phyloP scores from a whole-genome alignment of 805 yeast species.

The Yarrowia sp. region DNA sequence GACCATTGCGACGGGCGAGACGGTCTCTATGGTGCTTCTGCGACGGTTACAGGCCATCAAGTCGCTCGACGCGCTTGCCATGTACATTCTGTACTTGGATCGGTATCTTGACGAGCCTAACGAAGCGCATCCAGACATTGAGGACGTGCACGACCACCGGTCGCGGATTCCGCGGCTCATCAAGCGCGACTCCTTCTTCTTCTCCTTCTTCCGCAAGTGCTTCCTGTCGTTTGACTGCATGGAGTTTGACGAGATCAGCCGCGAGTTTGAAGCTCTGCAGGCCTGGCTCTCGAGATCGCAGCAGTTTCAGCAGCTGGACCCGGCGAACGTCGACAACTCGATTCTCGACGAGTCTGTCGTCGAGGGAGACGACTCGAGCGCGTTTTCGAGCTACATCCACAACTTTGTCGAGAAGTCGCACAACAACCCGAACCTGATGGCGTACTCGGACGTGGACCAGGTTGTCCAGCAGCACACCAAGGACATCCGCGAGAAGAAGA shows the following conservation, averaged over 20 bases:
- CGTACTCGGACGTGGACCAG: conserved; percentile 19
- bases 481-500: conserved; percentile 48
- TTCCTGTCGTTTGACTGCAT: conserved; percentile 40
- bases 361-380: background rate
- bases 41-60: conserved; percentile 27
- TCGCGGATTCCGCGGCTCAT: background rate
- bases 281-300: background rate
- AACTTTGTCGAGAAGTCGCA: background rate
- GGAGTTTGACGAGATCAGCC: conserved; percentile 45
- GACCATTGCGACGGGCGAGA: background rate
- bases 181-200: conserved; percentile 16
- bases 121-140: background rate
- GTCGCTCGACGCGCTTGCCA: conserved; percentile 29
- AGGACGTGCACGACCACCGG: background rate
- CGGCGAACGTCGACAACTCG: background rate
- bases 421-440: conserved; percentile 13
- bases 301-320: background rate
- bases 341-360: background rate
- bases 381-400: conserved; percentile 9
- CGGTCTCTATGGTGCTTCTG: conserved; percentile 3
- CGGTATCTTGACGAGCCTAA: conserved; percentile 28
- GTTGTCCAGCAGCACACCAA: conserved; percentile 43
- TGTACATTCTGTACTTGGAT: conserved; percentile 28
- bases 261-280: background rate
- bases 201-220: conserved; percentile 31